Evolutionary conservation across 331 rosid species (phyloP), one percentile per base, ranked within the genome.

Genomic region (Quercus lobata): DNA sequence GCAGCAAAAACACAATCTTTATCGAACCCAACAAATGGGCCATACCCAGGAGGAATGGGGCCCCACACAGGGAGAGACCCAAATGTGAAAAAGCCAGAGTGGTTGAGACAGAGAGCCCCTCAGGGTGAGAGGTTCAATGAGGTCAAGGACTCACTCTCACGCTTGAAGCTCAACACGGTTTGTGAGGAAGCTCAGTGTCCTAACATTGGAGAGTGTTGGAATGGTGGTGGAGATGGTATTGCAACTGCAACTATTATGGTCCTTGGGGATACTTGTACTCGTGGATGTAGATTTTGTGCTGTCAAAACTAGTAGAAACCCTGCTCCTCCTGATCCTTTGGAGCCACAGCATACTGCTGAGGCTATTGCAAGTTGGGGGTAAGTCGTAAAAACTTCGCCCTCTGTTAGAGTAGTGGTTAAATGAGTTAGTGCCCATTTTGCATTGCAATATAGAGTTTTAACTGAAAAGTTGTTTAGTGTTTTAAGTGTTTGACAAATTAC

Each of bases 111-210:
- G 91, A 90, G 80, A 76, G 97, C 97, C 62, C 92, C 98, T 4
- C 96, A 92, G 71, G 98, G 98, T 0, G 81, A 88, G 76, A 87
- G 86, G 80, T 93, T 81, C 56, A 60, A 83, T 63, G 82, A 90
- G 81, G 90, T 91, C 29, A 91, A 90, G 85, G 83, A 69, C 21
- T 86, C 97, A 0, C 84, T 93, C 58, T 90, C 97, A 6, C 89
- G 89, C 61, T 84, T 89, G 91, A 91, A 90, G 22, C 96, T 93
- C 73, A 89, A 93, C 88, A 93, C 98, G 29, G 98, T 93, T 10
- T 93, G 98, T 74, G 95, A 93, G 80, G 98, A 93, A 75, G 98
- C 98, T 2, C 98, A 93, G 71, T 93, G 98, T 83, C 98, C 98
- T 24, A 93, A 93, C 87, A 93, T 93, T 27, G 97, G 98, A 46